phyloP scores from a whole-genome alignment of 495 filamentous ascomycete genomes.

The Evernia prunastri region DNA sequence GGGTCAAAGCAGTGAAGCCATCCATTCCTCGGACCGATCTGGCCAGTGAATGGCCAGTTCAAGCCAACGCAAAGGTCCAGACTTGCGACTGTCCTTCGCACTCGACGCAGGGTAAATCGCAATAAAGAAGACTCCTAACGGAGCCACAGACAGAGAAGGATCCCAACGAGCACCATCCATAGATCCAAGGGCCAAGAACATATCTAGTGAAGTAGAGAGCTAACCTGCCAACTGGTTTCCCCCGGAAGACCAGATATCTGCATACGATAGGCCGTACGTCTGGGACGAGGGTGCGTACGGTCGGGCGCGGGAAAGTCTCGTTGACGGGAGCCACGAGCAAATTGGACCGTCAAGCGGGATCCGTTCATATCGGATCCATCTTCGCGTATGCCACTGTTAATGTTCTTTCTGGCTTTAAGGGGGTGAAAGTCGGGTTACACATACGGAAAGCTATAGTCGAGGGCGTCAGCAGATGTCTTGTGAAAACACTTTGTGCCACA shows the following conservation, averaged over 20 bases:
- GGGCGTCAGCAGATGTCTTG: slow-evolving; percentile 37
- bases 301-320: slow-evolving; percentile 71
- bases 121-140: neutral
- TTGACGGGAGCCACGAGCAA: slow-evolving; percentile 88
- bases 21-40: slow-evolving; percentile 10
- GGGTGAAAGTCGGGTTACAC: neutral
- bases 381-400: slow-evolving; percentile 33
- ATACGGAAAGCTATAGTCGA: slow-evolving; percentile 19
- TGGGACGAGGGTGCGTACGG: slow-evolving; percentile 79
- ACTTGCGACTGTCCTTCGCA: slow-evolving; percentile 9
- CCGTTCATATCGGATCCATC: slow-evolving; percentile 98
- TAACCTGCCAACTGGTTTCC: slow-evolving; percentile 99
- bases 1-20: slow-evolving; percentile 5
- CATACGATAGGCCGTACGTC: slow-evolving; percentile 94
- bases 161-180: slow-evolving; percentile 15
- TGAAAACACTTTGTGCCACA: slow-evolving; percentile 21
- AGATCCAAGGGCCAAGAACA: slow-evolving; percentile 23
- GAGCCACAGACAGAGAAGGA: slow-evolving; percentile 12
- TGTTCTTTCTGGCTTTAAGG: neutral
- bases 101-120: slow-evolving; percentile 1
- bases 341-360: slow-evolving; percentile 92
- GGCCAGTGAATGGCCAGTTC: slow-evolving; percentile 4
- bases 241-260: slow-evolving; percentile 90
- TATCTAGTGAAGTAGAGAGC: slow-evolving; percentile 41
- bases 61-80: slow-evolving; percentile 4